Evolutionary conservation across 345 rosid species (phyloP), one percentile per base, ranked within the genome.

Genomic region (Chamaenerion angustifolium): DNA sequence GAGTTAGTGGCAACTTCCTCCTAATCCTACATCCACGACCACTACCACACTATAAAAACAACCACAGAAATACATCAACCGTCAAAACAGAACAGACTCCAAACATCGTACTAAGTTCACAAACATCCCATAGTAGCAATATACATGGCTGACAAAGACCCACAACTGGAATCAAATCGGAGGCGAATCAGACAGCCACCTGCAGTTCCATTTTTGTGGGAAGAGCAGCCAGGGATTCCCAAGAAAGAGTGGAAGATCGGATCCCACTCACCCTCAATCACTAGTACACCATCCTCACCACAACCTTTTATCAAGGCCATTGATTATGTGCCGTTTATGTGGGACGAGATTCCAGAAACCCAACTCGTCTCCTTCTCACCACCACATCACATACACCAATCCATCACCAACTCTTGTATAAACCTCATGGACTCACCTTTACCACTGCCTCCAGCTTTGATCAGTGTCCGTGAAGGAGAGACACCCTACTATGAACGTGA

Each of bases 181-280:
- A 86, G 64, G 63, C 66, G 62, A 23, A 45, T 69, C 51, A 70
- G 81, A 66, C 79, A 70, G 49, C 87, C 85, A 37, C 92, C 85
- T 46, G 67, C 85, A 11, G 77, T 86, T 55, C 89, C 98, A 11
- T 90, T 83, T 66, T 59, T 81, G 21, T 86, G 94, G 98, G 98
- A 90, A 63, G 83, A 62, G 47, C 68, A 63, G 60, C 92, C 96
- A 1, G 98, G 98, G 40, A 60, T 64, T 42, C 79, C 95, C 21
- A 81, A 81, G 67, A 83, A 64, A 49, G 71, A 75, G 62, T 86
- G 96, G 96, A 75, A 65, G 48, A 81, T 80, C 12, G 68, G 43
- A 14, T 52, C 56, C 50, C 54, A 73, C 59, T 47, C 37, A 8
- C 6, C 1, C 37, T 8, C 74, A 21, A 55, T 45, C n/a, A n/a